phyloP scores from a whole-genome alignment of 345 rosid genomes.

The Brassica nigra region DNA sequence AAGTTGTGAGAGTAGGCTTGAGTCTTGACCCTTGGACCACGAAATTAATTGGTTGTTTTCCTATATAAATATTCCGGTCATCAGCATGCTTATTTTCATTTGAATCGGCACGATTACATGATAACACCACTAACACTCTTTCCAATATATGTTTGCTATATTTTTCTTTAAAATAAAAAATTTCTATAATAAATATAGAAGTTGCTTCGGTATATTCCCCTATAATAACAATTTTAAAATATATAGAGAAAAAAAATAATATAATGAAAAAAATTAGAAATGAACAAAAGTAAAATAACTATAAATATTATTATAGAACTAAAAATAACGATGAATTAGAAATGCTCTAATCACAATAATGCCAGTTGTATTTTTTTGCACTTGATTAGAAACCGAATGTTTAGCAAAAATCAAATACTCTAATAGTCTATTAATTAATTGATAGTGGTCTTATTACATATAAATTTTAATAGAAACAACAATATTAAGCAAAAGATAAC shows the following conservation, averaged over 20 bases:
- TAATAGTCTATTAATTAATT: neutral
- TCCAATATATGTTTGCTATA: too few relatives aligned
- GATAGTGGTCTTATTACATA: neutral
- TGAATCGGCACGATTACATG: constrained; percentile 4
- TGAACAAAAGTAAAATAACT: too few relatives aligned
- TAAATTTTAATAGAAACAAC: neutral
- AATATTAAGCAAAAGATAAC: neutral
- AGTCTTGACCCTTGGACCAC: constrained; percentile 3
- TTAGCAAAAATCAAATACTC: neutral
- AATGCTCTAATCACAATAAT: neutral
- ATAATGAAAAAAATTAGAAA: too few relatives aligned
- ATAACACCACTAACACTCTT: neutral
- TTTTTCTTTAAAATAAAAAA: too few relatives aligned
- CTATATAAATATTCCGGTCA: neutral
- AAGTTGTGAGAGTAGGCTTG: neutral
- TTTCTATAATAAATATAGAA: too few relatives aligned
- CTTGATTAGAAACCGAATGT: neutral
- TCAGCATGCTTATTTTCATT: constrained; percentile 2
- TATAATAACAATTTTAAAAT: too few relatives aligned
- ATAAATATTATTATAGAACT: too few relatives aligned
- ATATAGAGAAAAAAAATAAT: too few relatives aligned
- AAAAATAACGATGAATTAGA: too few relatives aligned
- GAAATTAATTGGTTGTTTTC: neutral
- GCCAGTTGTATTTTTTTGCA: neutral
- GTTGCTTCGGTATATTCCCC: too few relatives aligned